Evolutionary conservation across 129 eudicot species (phyloP), one percentile per base, ranked within the genome.

Genomic region (Pittosporum tobira): DNA sequence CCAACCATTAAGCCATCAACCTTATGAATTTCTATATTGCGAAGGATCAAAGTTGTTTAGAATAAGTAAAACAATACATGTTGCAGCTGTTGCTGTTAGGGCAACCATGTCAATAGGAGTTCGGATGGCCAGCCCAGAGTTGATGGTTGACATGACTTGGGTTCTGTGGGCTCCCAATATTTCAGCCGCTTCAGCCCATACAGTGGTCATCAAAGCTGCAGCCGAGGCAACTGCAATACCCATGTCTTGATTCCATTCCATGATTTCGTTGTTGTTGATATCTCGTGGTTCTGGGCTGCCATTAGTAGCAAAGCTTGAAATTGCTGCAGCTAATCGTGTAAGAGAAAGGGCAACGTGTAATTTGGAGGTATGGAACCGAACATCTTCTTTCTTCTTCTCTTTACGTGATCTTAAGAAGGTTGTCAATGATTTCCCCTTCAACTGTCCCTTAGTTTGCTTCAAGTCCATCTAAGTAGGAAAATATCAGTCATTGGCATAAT

Each of bases 161-260:
- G 52, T 44, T 57, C 64, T 58, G 12, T 48, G 44, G 21, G 80
- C 80, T 26, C 80, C 80, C 5, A 75, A 30, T 3, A 59, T 40
- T 31, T 69, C 75, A 30, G 80, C 75, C 18, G 72, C 67, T 45
- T 75, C 80, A 1, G 80, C 80, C 63, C 72, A 67, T n/a, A 59
- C 75, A 2, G 57, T 60, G 27, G 80, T 75, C 43, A 75, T 15
- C 27, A 75, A 28, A 16, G 75, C 63, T 36, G 75, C 80, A 51
- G 80, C 75, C 12, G 80, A 58, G 57, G 80, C 64, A 12, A 69
- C 64, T 15, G 70, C 75, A 11, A 38, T 26, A n/a, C 71, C 67
- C 59, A 63, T 57, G 44, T 62, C 51, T 29, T 67, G 71, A 48
- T 27, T 31, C 26, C 24, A 56, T 19, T 27, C 43, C 2, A 47